A percentile compares a stretch with the other conserved stretches of the same genome.
phyloP scores from a whole-genome alignment of 78 protist species.

The Anaeramoeba ignava region DNA sequence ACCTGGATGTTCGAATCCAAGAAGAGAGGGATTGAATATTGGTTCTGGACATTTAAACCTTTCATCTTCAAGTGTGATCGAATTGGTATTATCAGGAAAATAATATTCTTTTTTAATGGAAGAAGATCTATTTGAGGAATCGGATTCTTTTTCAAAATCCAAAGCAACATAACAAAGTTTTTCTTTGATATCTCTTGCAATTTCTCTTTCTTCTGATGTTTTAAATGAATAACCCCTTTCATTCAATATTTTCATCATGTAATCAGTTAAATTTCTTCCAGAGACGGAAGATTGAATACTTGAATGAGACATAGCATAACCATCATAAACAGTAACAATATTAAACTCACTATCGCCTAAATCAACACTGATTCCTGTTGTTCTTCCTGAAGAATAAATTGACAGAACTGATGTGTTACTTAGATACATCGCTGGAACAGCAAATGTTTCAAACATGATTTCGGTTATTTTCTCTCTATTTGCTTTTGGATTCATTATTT shows the following conservation, averaged over 20 bases:
- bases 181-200: neutral
- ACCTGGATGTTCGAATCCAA: neutral
- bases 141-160: neutral
- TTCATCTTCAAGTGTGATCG: neutral
- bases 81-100: no score
- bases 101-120: no score
- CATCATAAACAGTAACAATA: neutral
- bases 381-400: neutral
- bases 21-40: neutral
- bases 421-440: neutral
- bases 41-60: neutral
- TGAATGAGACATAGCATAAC: no score
- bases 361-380: neutral
- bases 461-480: neutral
- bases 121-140: neutral
- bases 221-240: no score
- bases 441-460: neutral
- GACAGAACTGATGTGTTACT: neutral
- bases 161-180: neutral
- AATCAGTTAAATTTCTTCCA: no score
- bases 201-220: no score
- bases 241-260: no score
- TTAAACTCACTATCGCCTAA: neutral
- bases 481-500: neutral
- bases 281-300: no score